Conservation (phyloP, 2,329 filamentous ascomycete species). For the Pseudocercospora pini-densiflorae region DNA sequence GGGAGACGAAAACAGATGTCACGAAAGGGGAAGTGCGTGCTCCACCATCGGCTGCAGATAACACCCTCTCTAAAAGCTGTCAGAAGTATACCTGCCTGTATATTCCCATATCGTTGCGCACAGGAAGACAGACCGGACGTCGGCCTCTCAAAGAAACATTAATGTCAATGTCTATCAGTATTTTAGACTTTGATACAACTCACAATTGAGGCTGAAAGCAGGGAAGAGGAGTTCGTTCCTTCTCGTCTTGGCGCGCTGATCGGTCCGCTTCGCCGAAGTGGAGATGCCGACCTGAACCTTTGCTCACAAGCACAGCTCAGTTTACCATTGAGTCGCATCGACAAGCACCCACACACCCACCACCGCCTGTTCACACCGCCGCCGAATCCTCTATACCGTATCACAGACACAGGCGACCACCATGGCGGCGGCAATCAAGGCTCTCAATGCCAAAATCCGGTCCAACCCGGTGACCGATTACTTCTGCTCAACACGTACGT, state of each 20-base stretch:
- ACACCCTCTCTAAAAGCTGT: too few relatives aligned
- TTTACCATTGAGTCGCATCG: not conserved
- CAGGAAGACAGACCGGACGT: too few relatives aligned
- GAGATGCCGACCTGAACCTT: not conserved
- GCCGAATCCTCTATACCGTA: not conserved
- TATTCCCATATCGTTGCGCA: too few relatives aligned
- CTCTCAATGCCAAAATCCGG: constrained; percentile 58
- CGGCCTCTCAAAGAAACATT: too few relatives aligned
- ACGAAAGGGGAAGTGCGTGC: too few relatives aligned
- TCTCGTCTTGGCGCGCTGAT: not conserved
- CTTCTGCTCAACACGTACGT: constrained; percentile 59
- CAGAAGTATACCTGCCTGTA: too few relatives aligned
- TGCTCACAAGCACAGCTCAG: not conserved
- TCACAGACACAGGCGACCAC: not conserved
- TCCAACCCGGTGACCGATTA: constrained; percentile 55
- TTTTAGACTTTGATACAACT: not conserved
- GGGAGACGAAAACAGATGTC: too few relatives aligned
- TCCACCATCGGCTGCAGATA: too few relatives aligned
- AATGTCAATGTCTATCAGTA: too few relatives aligned
- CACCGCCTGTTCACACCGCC: not conserved
- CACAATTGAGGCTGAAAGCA: not conserved
- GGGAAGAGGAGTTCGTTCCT: not conserved
- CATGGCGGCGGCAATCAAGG: constrained; percentile 60
- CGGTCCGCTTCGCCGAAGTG: constrained; percentile 4
- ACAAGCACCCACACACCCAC: not conserved